Base-by-base conservation (phyloP, 108 stramenopile genomes). In the Skeletonema tropicum region DNA sequence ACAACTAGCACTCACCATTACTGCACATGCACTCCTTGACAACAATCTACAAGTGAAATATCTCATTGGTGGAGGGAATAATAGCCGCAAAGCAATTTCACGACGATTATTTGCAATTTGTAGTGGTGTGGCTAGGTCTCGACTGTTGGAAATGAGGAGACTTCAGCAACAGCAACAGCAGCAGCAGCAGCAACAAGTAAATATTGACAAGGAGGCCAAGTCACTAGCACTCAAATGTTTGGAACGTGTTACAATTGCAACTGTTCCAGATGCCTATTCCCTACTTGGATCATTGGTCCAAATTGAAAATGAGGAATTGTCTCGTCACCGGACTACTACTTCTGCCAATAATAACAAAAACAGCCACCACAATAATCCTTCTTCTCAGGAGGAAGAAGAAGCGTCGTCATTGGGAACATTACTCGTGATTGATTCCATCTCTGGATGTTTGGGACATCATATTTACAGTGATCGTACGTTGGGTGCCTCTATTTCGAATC, bases 361-460 rank as follows among this genome's bases (percentile, higher is more conserved):
- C 8, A 7, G 8, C 10, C 36, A 39, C 10, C 10, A 35, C 33
- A 7, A 35, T n/a, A n/a, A n/a, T n/a, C n/a, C n/a, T 35, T 5
- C 33, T 9, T 38, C 38, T 31, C 15, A 23, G 9, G 59, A 25
- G 57, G 74, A 2, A 29, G 26, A n/a, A n/a, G n/a, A n/a, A n/a
- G n/a, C n/a, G n/a, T n/a, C 26, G 2, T 29, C 26, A 29, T 29
- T 29, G 26, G 26, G 61, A 4, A 70, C 74, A 33, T 49, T 79
- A 2, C n/a, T 85, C 29, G 62, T 85, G 12, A 65, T 85, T 42
- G 84, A 85, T 46, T 82, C 80, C 7, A 70, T 74, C n/a, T 85
- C 84, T 12, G 76, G 72, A 3, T 82, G 80, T 62, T 46, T 85
- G 26, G 76, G 76, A n/a, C 74, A 77, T 59, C 72, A 82, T 64